Conservation (phyloP, 2,329 filamentous ascomycete species). For the Stachybotrys chlorohalonatus region DNA sequence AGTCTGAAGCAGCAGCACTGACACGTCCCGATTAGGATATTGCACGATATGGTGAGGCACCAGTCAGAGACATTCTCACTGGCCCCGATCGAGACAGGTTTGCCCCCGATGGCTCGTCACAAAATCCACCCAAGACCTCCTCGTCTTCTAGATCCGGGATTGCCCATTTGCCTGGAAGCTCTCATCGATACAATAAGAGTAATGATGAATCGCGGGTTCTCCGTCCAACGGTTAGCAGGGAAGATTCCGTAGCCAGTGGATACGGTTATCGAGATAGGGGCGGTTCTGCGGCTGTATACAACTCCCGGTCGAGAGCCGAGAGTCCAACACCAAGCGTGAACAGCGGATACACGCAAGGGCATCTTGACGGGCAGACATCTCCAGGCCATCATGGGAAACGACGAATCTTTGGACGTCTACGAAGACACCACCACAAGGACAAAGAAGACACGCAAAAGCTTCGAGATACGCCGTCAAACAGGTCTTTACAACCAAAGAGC, state of each 20-base stretch:
- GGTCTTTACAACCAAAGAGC: slow-evolving; percentile 41
- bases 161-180: slow-evolving; percentile 50
- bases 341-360: slow-evolving; percentile 43
- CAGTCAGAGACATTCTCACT: slow-evolving; percentile 60
- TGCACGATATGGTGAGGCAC: slow-evolving; percentile 67
- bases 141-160: slow-evolving; percentile 53
- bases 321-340: slow-evolving; percentile 74
- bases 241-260: slow-evolving; percentile 47
- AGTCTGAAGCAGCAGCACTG: not conserved
- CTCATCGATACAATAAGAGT: slow-evolving; percentile 60
- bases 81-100: slow-evolving; percentile 63
- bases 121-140: slow-evolving; percentile 49
- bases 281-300: slow-evolving; percentile 34
- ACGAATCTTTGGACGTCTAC: slow-evolving; percentile 40
- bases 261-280: slow-evolving; percentile 42
- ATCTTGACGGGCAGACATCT: slow-evolving; percentile 48
- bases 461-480: slow-evolving; percentile 39
- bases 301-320: slow-evolving; percentile 51
- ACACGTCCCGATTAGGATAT: slow-evolving; percentile 47
- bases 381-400: slow-evolving; percentile 45
- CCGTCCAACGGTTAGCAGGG: slow-evolving; percentile 65
- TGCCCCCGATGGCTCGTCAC: slow-evolving; percentile 36
- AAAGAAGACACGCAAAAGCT: slow-evolving; percentile 32
- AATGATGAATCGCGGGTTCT: slow-evolving; percentile 57
- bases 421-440: slow-evolving; percentile 47